A percentile compares a stretch with the other conserved stretches of the same genome.
phyloP scores from a whole-genome alignment of 2,329 filamentous ascomycete genomes.

The Arachnomyces sp. region DNA sequence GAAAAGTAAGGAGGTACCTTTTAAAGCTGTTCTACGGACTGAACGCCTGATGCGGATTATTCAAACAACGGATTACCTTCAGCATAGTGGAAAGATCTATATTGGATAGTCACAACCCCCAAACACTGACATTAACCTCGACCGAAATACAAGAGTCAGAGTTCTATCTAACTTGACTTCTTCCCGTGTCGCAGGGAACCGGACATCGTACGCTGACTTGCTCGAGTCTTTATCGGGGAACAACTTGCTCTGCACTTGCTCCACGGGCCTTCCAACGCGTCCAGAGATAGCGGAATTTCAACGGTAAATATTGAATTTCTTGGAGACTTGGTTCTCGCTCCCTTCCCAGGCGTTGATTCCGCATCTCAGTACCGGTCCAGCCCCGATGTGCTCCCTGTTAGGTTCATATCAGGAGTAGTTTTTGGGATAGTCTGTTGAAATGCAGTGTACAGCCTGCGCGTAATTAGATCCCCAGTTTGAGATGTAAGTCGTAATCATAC shows the following conservation, averaged over 20 bases:
- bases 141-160: conserved; percentile 53
- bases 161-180: conserved; percentile 53
- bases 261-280: conserved; percentile 55
- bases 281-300: conserved; percentile 56
- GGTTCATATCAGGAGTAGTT: conserved; percentile 53
- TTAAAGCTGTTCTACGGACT: conserved; percentile 34
- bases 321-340: conserved; percentile 58
- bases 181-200: too few relatives aligned
- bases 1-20: conserved; percentile 28
- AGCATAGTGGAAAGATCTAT: conserved; percentile 31
- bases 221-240: conserved; percentile 33
- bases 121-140: conserved; percentile 56
- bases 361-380: conserved; percentile 47
- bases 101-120: conserved; percentile 35
- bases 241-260: conserved; percentile 44
- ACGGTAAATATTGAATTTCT: conserved; percentile 61
- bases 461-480: conserved; percentile 48
- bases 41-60: conserved; percentile 34
- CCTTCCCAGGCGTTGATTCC: conserved; percentile 45
- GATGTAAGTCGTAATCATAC: conserved; percentile 48
- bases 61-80: conserved; percentile 32
- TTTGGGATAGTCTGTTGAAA: conserved; percentile 51
- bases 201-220: conserved; percentile 29
- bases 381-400: conserved; percentile 52
- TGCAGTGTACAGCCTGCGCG: conserved; percentile 49